Base-by-base conservation (phyloP, 441 rosid species). In the Flueggea neowawraea region DNA sequence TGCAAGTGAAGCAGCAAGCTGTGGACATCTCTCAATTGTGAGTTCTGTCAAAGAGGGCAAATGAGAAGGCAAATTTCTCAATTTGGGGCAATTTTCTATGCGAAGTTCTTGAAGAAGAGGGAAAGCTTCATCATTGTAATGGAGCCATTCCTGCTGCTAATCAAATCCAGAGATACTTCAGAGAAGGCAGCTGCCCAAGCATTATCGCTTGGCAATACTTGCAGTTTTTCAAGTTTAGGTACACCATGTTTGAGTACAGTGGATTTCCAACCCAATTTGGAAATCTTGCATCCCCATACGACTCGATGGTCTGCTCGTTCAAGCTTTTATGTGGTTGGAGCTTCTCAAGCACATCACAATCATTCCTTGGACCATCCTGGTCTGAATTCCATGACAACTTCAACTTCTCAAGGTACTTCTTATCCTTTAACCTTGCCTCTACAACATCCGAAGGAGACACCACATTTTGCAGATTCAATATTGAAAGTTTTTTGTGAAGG, bases 81-180 rank as follows among this genome's bases (percentile, higher is more conserved):
- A 16, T 16, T 51, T 51, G 54, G 17, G 9, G 54, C 54, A 51
- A n/a, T 51, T 51, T 51, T n/a, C 15, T 51, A 51, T n/a, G 54
- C 54, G 7, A 12, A 51, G 54, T 4, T 51, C 54, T 51, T 16
- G 54, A 51, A 51, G 54, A 51, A 10, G 2, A 51, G 54, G 54
- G 17, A 51, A 51, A 51, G 8, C 54, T 51, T 16, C 54, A 51
- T 11, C 54, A 51, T 2, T 16, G 15, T 5, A 16, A 7, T 51
- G n/a, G 10, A 7, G 10, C 54, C 54, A 51, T 51, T 10, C 17
- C 17, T 12, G 10, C 8, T 4, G 8, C 10, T 1, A 0, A 14
- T 51, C 3, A n/a, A n/a, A n/a, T n/a, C 54, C 54, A 51, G 54
- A 12, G 8, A 51, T 51, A 8, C 17, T 51, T 51, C 9, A 51